A percentile compares a stretch with the other conserved stretches of the same genome.
phyloP scores from a whole-genome alignment of 495 filamentous ascomycete genomes.

The Penicillium nucicola region DNA sequence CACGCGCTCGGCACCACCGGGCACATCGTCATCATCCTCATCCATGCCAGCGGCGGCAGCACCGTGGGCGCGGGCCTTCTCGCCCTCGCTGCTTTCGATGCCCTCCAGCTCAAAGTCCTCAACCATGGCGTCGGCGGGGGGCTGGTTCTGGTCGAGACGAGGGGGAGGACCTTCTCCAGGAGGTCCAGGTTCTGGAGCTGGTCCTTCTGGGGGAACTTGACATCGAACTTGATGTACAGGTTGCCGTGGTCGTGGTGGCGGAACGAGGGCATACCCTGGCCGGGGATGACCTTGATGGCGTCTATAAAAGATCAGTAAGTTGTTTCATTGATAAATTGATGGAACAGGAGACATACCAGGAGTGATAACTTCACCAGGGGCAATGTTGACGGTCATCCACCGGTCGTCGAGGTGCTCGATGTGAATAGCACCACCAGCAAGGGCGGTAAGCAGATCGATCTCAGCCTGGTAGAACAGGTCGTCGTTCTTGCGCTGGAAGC shows the following conservation, averaged over 20 bases:
- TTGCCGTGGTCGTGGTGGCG: slow-evolving; percentile 96
- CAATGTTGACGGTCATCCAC: slow-evolving; percentile 88
- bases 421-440: slow-evolving; percentile 82
- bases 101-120: slow-evolving; percentile 84
- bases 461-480: slow-evolving; percentile 94
- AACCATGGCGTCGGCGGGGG: slow-evolving; percentile 79
- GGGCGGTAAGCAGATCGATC: slow-evolving; percentile 92
- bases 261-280: slow-evolving; percentile 97
- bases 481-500: slow-evolving; percentile 95
- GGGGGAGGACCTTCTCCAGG: slow-evolving; percentile 77
- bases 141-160: slow-evolving; percentile 54
- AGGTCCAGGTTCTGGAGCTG: slow-evolving; percentile 51
- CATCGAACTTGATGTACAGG: slow-evolving; percentile 94
- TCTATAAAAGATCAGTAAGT: slow-evolving; percentile 48
- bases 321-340: background rate
- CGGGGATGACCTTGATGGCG: slow-evolving; percentile 87
- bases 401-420: slow-evolving; percentile 97
- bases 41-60: slow-evolving; percentile 66
- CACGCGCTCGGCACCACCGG: slow-evolving; percentile 82
- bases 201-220: slow-evolving; percentile 82
- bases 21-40: slow-evolving; percentile 75
- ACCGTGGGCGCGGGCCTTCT: slow-evolving; percentile 70
- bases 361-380: slow-evolving; percentile 89
- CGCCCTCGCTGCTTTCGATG: slow-evolving; percentile 63
- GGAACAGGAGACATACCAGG: slow-evolving; percentile 64